Evolutionary conservation across 2,329 filamentous ascomycete genomes (phyloP).

Genomic region (Zymoseptoria ardabiliae): DNA sequence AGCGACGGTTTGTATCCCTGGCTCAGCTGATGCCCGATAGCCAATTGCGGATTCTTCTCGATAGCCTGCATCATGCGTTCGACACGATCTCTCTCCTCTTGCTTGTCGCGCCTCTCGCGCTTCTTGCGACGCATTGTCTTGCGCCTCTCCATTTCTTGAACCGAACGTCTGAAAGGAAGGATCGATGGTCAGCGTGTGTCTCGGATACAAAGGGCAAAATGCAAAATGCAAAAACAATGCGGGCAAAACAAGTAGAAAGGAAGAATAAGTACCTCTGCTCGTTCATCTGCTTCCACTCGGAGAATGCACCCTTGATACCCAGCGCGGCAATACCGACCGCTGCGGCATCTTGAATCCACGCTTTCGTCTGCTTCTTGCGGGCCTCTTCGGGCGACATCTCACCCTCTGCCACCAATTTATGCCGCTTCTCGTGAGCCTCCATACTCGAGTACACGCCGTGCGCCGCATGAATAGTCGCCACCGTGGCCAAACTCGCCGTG

Average conservation of each 20-base stretch:
- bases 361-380: constrained; percentile 55
- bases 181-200: constrained; percentile 15
- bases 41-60: constrained; percentile 24
- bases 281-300: constrained; percentile 61
- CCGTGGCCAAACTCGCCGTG: constrained; percentile 58
- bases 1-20: constrained; percentile 11
- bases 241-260: constrained; percentile 2
- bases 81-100: constrained; percentile 37
- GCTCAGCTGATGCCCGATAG: constrained; percentile 20
- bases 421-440: constrained; percentile 55
- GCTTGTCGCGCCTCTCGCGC: constrained; percentile 35
- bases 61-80: constrained; percentile 31
- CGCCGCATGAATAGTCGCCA: constrained; percentile 63
- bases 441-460: constrained; percentile 58
- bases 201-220: too few species aligned
- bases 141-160: constrained; percentile 46
- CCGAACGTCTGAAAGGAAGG: constrained; percentile 29
- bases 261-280: constrained; percentile 49
- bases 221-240: not conserved
- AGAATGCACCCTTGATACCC: constrained; percentile 59
- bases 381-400: constrained; percentile 58
- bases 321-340: constrained; percentile 59
- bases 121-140: constrained; percentile 35
- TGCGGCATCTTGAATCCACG: constrained; percentile 57
- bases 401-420: constrained; percentile 53